These are phyloP conservation scores for Oryza glumipatula DNA, from an alignment of 176 grass and related monocot species.

Conservation along the genomic window DNA sequence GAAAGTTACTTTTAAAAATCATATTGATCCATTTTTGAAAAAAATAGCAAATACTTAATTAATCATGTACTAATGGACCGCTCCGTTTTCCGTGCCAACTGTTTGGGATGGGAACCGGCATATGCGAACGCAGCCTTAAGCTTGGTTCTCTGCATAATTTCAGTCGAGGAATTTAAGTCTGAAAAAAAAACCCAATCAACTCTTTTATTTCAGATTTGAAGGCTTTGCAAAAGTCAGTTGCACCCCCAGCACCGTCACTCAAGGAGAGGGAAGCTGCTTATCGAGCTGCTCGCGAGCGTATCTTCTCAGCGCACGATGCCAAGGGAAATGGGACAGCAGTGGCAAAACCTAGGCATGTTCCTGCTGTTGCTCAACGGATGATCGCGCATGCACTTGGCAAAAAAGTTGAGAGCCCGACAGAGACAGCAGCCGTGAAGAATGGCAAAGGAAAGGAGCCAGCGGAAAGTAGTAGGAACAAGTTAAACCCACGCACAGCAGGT, in stretches of 20 bases:
- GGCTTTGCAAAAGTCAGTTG: conserved; percentile 25
- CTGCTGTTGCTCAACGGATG: conserved; percentile 83
- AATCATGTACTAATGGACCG: too few species aligned
- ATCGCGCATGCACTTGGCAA: conserved; percentile 92
- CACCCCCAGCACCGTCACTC: conserved; percentile 47
- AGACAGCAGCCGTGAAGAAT: conserved; percentile 22
- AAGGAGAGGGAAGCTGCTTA: conserved; percentile 93
- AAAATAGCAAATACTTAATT: too few species aligned
- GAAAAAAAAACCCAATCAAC: neutral
- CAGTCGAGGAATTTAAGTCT: neutral
- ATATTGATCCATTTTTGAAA: too few species aligned
- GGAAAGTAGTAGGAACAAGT: conserved; percentile 30
- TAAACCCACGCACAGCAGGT: conserved; percentile 3
- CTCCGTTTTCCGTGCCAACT: too few species aligned
- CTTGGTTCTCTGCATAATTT: neutral
- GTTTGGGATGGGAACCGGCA: too few species aligned
- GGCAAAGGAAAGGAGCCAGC: conserved; percentile 40
- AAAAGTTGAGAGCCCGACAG: conserved; percentile 48
- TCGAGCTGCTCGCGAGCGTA: conserved; percentile 72
- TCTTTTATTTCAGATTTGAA: conserved; percentile 44
- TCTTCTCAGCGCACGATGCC: conserved; percentile 55
- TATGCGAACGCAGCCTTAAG: neutral
- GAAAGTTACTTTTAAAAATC: too few species aligned
- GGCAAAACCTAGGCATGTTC: conserved; percentile 59
- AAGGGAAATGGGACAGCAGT: conserved; percentile 38